Conservation (phyloP, 306 rosid genomes). For the Leucaena leucocephala region DNA sequence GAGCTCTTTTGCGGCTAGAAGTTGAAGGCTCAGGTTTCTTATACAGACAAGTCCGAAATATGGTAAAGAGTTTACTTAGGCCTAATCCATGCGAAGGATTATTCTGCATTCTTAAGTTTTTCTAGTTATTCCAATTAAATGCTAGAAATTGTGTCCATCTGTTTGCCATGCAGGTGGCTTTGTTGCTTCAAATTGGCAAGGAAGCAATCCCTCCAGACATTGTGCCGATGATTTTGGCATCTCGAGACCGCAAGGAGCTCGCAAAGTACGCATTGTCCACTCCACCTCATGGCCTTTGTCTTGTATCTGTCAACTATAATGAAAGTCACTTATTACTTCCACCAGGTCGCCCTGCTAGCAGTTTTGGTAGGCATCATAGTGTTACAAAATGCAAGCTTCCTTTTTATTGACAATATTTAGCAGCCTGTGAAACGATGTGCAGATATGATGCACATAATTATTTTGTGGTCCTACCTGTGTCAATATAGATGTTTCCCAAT, state of each 20-base stretch:
- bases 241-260: constrained; percentile 82
- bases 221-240: constrained; percentile 68
- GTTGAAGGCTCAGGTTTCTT: constrained; percentile 97
- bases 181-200: constrained; percentile 83
- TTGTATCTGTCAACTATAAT: constrained; percentile 65
- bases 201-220: constrained; percentile 80
- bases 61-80: constrained; percentile 57
- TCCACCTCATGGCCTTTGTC: constrained; percentile 93
- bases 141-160: constrained; percentile 15
- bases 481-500: background rate
- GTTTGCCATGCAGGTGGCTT: constrained; percentile 62
- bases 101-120: background rate
- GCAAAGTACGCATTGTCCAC: constrained; percentile 67
- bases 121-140: constrained; percentile 1
- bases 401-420: constrained; percentile 47
- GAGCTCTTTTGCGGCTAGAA: constrained; percentile 56
- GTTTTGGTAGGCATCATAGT: constrained; percentile 76
- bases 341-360: constrained; percentile 56
- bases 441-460: background rate
- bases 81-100: background rate
- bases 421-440: background rate
- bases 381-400: constrained; percentile 85
- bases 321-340: constrained; percentile 78
- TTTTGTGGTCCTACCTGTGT: background rate
- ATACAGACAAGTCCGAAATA: constrained; percentile 92